phyloP scores from a whole-genome alignment of 1,284 basidiomycete species.

The Leccinum griseonigrum region DNA sequence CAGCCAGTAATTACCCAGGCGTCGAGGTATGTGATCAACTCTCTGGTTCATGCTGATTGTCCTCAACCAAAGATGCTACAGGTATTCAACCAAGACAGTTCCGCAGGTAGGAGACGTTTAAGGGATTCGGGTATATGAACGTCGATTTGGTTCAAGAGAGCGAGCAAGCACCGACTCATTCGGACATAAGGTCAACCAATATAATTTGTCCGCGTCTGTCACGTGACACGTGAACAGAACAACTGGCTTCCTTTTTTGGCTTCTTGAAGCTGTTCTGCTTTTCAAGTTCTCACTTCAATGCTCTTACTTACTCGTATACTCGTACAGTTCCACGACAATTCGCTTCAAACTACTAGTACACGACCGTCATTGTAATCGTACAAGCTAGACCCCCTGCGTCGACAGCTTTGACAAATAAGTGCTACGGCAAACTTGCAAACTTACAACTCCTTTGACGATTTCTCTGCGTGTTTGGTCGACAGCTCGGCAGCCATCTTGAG shows the following conservation, averaged over 20 bases:
- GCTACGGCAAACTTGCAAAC: neutral
- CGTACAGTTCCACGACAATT: neutral
- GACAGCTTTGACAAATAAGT: neutral
- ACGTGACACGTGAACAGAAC: slow-evolving; percentile 19
- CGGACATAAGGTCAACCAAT: slow-evolving; percentile 10
- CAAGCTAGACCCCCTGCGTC: neutral
- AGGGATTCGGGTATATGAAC: neutral
- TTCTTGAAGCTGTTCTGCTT: neutral
- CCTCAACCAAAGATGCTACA: neutral
- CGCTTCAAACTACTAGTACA: slow-evolving; percentile 5
- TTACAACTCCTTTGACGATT: slow-evolving; percentile 20
- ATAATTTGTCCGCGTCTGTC: slow-evolving; percentile 26
- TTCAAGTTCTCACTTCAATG: too few relatives aligned
- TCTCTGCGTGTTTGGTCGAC: slow-evolving; percentile 24
- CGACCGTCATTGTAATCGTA: slow-evolving; percentile 1
- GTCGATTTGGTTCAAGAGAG: neutral
- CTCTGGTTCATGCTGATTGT: slow-evolving; percentile 16
- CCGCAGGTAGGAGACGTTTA: neutral
- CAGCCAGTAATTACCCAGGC: slow-evolving; percentile 49
- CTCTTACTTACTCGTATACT: too few relatives aligned
- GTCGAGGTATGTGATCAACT: slow-evolving; percentile 35
- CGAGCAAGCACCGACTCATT: neutral
- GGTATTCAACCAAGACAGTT: neutral
- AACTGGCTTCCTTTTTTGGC: slow-evolving; percentile 33
- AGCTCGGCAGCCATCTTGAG: slow-evolving; percentile 54